Conservation (phyloP, 176 grass and related monocot species). For the Oryza nivara region DNA sequence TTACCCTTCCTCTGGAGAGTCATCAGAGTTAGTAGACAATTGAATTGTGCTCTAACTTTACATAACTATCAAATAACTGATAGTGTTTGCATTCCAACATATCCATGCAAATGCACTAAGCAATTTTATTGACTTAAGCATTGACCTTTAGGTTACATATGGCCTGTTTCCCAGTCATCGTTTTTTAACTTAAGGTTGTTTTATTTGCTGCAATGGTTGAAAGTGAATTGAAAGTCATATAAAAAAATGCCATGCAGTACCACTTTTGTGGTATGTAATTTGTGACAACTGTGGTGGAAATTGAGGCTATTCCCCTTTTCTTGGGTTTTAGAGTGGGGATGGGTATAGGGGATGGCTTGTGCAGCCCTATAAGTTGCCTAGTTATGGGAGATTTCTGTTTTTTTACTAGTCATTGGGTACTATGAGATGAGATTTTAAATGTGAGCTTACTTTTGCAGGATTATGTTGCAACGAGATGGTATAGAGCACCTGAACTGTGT, state of each 20-base stretch:
- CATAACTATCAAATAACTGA: not conserved
- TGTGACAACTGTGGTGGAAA: not conserved
- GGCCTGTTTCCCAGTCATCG: not conserved
- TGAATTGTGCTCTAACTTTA: conserved; percentile 1
- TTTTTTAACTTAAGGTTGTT: not conserved
- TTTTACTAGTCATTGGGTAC: not conserved
- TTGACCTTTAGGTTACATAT: conserved; percentile 1
- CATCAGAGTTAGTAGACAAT: not conserved
- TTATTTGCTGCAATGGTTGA: not conserved
- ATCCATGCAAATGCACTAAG: not conserved
- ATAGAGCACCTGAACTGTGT: conserved; percentile 53
- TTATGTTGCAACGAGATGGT: conserved; percentile 52
- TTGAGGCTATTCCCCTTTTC: not conserved
- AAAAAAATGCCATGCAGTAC: not conserved
- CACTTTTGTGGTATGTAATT: not conserved
- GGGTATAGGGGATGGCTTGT: not conserved
- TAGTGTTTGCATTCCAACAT: not conserved
- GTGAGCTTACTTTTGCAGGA: conserved; percentile 29
- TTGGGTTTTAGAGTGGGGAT: conserved; percentile 4
- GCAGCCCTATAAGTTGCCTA: too few species aligned
- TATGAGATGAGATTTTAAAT: not conserved
- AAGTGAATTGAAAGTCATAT: not conserved
- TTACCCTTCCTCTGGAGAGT: not conserved
- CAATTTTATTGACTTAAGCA: not conserved
- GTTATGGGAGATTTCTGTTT: not conserved